Percentiles rank a stretch among this genome's conserved stretches.
Conservation (phyloP, 257 asterid species). For the Jasminum sambac region DNA sequence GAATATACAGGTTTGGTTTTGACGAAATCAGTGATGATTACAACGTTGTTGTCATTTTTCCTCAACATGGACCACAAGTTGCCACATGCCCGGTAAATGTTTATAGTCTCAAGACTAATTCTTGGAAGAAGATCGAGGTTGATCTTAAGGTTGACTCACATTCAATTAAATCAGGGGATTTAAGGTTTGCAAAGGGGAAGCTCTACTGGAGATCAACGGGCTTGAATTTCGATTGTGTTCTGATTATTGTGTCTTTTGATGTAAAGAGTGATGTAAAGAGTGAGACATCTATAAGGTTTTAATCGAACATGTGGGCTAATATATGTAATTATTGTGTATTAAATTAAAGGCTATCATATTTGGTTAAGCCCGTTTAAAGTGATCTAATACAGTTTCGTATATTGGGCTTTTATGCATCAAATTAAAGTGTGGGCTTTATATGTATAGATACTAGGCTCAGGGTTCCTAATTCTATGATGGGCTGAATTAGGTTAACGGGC, state of each 20-base stretch:
- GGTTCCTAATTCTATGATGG: no score
- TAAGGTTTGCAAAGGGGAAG: slow-evolving; percentile 45
- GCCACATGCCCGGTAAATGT: slow-evolving; percentile 18
- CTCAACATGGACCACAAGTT: slow-evolving; percentile 18
- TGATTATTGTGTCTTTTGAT: slow-evolving; percentile 49
- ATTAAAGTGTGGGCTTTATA: no score
- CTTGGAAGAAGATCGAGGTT: slow-evolving; percentile 47
- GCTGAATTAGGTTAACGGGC: no score
- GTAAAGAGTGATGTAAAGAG: slow-evolving; percentile 35
- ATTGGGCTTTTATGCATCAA: no score
- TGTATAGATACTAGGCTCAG: no score
- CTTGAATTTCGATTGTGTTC: not conserved
- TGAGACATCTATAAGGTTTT: no score
- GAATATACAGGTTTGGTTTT: slow-evolving; percentile 47
- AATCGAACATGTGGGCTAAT: no score
- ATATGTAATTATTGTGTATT: no score
- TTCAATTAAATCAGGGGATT: slow-evolving; percentile 23
- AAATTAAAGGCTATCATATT: no score
- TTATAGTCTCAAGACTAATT: slow-evolving; percentile 41
- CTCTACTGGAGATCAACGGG: slow-evolving; percentile 34
- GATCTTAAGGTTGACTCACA: slow-evolving; percentile 35
- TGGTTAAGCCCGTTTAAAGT: no score
- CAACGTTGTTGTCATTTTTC: slow-evolving; percentile 46
- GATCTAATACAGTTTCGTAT: no score
- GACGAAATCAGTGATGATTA: slow-evolving; percentile 43